Evolutionary conservation across 2,329 filamentous ascomycete species (phyloP), one percentile per base, ranked within the genome.

Genomic region (Cordyceps militaris): DNA sequence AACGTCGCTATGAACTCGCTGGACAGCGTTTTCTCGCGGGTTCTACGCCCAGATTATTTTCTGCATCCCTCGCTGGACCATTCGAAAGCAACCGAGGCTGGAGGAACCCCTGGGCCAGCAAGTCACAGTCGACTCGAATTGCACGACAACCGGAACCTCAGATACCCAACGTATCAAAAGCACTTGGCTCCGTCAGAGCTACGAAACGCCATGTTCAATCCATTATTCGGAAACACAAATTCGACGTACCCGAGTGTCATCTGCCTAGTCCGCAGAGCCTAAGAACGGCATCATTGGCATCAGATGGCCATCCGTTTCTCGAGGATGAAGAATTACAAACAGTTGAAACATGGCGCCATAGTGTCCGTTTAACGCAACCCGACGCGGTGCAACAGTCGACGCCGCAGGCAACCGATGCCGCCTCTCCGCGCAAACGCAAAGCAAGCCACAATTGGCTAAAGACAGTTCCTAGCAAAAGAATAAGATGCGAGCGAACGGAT

Each of bases 11-110:
- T 59, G 84, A 88, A 66, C 69, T 74, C 0, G 79, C 85, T 13
- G 86, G 82, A 1, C 71, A 76, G 32, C 75, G 77, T 34, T 89
- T 80, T 63, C 71, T 88, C 38, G 70, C 75, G 7, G 87, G 86
- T 0, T 71, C 76, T 30, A 66, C 76, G 2, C 78, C 86, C 0
- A 65, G 79, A 24, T 74, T 91, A 3, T 67, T 85, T 3, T 86
- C 87, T 13, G 80, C 86, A 7, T 70, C 72, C 6, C 72, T 89
- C 3, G 77, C 72, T 59, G 87, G 86, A 0, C 87, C 86, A 0
- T 87, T 89, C 62, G 75, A 78, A 46, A 67, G 64, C 56, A 65
- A 70, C 42, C 73, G 69, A 2, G 77, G 77, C 23, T 83, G 80
- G 80, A 64, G 67, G 32, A 81, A 82, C 61, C 80, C 80, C 14